Evolutionary conservation across 1,139 yeast species (phyloP).

Genomic region (Zygotorulaspora mrakii): DNA sequence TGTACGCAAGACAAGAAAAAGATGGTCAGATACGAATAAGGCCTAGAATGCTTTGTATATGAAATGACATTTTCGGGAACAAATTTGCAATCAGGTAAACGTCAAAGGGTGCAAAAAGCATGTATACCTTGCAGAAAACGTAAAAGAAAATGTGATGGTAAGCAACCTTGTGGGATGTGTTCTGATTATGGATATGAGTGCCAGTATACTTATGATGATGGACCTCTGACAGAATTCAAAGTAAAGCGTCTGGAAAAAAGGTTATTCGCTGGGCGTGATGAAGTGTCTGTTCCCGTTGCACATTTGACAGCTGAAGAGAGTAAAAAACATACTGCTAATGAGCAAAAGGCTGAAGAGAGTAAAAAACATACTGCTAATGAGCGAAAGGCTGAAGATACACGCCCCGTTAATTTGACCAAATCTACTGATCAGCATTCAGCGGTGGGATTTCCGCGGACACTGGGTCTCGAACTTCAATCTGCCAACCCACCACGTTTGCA

Average conservation of each 20-base stretch:
- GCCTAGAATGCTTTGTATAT: too few species aligned
- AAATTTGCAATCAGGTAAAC: too few species aligned
- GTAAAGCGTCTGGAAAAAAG: not conserved
- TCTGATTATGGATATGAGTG: conserved; percentile 11
- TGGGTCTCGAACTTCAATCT: conserved; percentile 14
- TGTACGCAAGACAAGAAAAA: too few species aligned
- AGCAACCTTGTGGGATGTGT: conserved; percentile 16
- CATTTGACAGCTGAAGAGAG: not conserved
- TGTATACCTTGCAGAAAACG: conserved; percentile 16
- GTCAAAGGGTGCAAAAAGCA: conserved; percentile 14
- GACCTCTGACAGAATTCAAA: not conserved
- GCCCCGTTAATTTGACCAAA: conserved; percentile 3
- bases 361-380: not conserved
- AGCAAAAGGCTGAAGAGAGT: not conserved
- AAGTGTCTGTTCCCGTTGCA: not conserved
- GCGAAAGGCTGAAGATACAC: too few species aligned
- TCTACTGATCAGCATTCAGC: conserved; percentile 12
- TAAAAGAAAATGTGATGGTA: conserved; percentile 15
- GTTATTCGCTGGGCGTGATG: not conserved
- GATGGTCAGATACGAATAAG: too few species aligned
- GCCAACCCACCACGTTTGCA: conserved; percentile 16
- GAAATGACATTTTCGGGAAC: too few species aligned
- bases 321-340: not conserved
- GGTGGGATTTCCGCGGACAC: conserved; percentile 14
- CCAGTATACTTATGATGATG: conserved; percentile 8